Base-by-base conservation (phyloP, 371 early-diverging fungal genomes). In the Rhizopus sp. region DNA sequence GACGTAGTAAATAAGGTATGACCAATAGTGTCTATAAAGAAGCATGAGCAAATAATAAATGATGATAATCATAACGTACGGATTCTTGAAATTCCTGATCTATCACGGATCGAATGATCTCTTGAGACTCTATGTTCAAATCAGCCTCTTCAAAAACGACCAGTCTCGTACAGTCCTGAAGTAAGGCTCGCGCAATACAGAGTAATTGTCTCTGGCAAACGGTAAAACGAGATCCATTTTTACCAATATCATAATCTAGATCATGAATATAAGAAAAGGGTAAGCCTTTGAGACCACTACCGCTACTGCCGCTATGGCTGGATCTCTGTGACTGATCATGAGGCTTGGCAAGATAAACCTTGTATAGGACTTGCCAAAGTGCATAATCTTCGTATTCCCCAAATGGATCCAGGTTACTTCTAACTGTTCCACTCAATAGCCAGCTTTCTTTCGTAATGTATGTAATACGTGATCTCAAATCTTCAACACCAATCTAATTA, bases 361-460 rank as follows among this genome's bases (percentile, higher is more conserved):
- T 77, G 45, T 83, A 79, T n/a, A 95, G 76, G 1, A 89, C 92
- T 17, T 76, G 75, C 95, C 95, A 95, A 15, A 97, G 72, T 23
- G 87, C 88, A 35, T 81, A 85, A 50, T 95, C 96, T 4, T 86
- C 80, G 42, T 86, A 79, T 44, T 80, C 75, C 42, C 81, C 77
- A 65, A 93, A 88, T 3, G 95, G 95, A 72, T 96, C 96, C 54
- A 96, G 70, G 58, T 92, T 91, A 23, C 81, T 82, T 23, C 65
- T 53, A 51, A 77, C 78, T 0, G 91, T 84, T 7, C 93, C 94
- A 38, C 73, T 72, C 44, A 93, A 87, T 23, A 96, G 60, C 50
- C 89, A 86, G 0, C 93, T 92, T 32, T 94, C 94, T 52, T 93
- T 94, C 2, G 94, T 87, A 32, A 94, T 89, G 52, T 91, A 89